Conservation (phyloP, 2,329 filamentous ascomycete species). For the Fusarium newnesense region DNA sequence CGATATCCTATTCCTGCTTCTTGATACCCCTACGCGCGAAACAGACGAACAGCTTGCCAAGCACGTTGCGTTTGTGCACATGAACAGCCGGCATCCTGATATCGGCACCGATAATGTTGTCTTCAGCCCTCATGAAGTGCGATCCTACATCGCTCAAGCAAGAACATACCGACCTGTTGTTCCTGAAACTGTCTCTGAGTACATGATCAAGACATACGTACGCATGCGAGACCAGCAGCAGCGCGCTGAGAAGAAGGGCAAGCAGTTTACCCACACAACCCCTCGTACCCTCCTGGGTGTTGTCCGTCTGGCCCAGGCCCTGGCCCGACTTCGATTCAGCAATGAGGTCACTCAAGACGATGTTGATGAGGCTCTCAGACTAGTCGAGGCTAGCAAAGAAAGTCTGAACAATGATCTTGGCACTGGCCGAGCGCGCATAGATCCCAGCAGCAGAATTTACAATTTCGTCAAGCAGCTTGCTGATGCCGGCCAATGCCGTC, state of each 20-base stretch:
- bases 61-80: slow-evolving; percentile 97
- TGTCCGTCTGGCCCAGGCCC: slow-evolving; percentile 90
- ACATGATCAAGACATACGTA: slow-evolving; percentile 97
- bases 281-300: slow-evolving; percentile 93
- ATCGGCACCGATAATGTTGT: slow-evolving; percentile 70
- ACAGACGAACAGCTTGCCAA: slow-evolving; percentile 91
- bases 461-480: slow-evolving; percentile 91
- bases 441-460: slow-evolving; percentile 90
- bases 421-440: slow-evolving; percentile 73
- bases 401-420: slow-evolving; percentile 79
- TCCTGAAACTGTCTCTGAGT: slow-evolving; percentile 87
- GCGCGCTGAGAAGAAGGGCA: slow-evolving; percentile 88
- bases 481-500: slow-evolving; percentile 85
- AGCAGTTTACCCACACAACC: slow-evolving; percentile 93
- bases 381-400: slow-evolving; percentile 94
- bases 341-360: slow-evolving; percentile 88
- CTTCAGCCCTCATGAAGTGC: slow-evolving; percentile 92
- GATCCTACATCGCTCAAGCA: slow-evolving; percentile 94
- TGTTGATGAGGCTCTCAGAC: slow-evolving; percentile 91
- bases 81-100: slow-evolving; percentile 93
- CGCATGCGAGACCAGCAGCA: slow-evolving; percentile 92
- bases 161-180: slow-evolving; percentile 89
- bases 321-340: slow-evolving; percentile 91
- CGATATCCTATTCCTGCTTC: slow-evolving; percentile 94
- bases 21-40: slow-evolving; percentile 92